Evolutionary conservation across 2,329 filamentous ascomycete species (phyloP), one percentile per base, ranked within the genome.

Genomic region (Endoconidiophora polonica): DNA sequence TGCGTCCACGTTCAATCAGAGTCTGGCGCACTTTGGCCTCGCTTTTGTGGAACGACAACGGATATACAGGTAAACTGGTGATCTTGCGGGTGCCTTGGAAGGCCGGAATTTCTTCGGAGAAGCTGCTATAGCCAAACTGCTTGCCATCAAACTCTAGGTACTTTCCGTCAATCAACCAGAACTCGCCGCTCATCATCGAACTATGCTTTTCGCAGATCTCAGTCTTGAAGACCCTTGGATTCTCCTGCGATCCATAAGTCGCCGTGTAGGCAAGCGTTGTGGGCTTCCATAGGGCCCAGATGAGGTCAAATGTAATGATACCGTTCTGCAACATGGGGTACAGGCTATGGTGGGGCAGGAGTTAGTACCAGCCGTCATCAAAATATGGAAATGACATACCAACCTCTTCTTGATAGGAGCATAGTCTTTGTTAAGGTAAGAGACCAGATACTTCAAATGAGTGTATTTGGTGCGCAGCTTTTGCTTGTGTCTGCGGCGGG

Each of bases 241-340:
- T 80, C 38, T 90, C 83, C 12, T 71, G 66, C 36, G 77, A 79
- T 2, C 83, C 83, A 55, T 94, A 94, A 0, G 84, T 90, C 0
- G 77, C 76, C 0, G 81, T 77, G 60, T 82, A 90, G 1, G 78
- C 81, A 18, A 94, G 74, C 0, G 84, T 86, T 58, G 86, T 84
- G 0, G 87, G 87, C 59, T 91, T 93, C 73, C 83, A 93, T 3
- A 94, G 66, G 0, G 86, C 86, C 87, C 87, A 94, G 1, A 93
- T 68, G 2, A 93, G 72, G 52, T 94, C 86, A 57, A 88, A 94
- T 0, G 86, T 93, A 60, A 94, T 93, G 42, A 86, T 78, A 6
- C 86, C 85, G 29, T 81, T 83, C 55, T 86, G 76, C 2, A 94
- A 69, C 65, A 94, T 77, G 0, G 86, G 83, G 56, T 87, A 81